Percentiles rank a stretch among this genome's conserved stretches.
phyloP scores from a whole-genome alignment of 257 asterid species.

The Jacaranda copaia region DNA sequence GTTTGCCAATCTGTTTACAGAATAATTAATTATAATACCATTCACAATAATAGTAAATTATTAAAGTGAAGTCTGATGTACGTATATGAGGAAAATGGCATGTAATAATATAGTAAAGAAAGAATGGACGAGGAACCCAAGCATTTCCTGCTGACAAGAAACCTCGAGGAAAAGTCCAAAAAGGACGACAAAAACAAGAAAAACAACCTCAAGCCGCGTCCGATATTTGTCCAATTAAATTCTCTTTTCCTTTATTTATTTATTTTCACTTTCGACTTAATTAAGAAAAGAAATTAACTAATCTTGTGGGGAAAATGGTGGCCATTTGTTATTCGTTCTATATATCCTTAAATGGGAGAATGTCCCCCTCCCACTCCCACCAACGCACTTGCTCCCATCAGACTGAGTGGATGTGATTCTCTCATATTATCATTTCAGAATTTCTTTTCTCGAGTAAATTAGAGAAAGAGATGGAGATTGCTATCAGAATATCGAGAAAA shows the following conservation, averaged over 20 bases:
- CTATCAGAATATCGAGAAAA: no score
- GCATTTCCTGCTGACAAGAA: slow-evolving; percentile 29
- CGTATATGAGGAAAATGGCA: not conserved
- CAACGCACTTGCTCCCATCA: no score
- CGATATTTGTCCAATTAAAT: not conserved
- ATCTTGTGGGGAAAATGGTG: not conserved
- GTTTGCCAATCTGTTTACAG: slow-evolving; percentile 25
- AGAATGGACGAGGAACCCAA: slow-evolving; percentile 25
- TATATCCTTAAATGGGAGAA: no score
- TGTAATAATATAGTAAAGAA: slow-evolving; percentile 30
- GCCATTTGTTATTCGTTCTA: not conserved
- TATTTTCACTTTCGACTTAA: not conserved
- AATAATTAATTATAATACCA: slow-evolving; percentile 21
- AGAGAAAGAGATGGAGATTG: no score
- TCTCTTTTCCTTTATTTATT: not conserved
- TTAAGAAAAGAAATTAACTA: not conserved
- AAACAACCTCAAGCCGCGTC: slow-evolving; percentile 30
- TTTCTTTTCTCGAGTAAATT: no score
- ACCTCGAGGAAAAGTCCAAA: slow-evolving; percentile 26
- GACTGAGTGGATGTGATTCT: not conserved
- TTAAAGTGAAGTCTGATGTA: not conserved
- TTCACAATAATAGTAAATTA: slow-evolving; percentile 35
- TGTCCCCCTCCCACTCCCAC: not conserved
- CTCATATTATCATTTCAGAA: no score
- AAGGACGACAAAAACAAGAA: not conserved